Evolutionary conservation across 176 grass and related monocot genomes (phyloP).

Genomic region (Phragmites australis): DNA sequence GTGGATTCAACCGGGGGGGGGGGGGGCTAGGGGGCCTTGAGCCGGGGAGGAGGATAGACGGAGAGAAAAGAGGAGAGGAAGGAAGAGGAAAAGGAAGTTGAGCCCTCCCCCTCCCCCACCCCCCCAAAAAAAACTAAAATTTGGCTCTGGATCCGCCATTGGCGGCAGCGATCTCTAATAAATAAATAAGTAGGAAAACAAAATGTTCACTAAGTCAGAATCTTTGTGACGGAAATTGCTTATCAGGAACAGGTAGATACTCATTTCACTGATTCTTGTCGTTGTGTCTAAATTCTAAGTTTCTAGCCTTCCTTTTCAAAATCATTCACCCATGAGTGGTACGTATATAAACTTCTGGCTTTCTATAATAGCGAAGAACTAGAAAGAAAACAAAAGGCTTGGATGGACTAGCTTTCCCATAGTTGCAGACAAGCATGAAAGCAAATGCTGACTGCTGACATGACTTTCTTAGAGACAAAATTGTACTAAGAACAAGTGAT

Average conservation of each 20-base stretch:
- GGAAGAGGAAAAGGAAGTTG: too few species aligned
- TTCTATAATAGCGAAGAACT: neutral
- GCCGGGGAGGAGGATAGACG: too few species aligned
- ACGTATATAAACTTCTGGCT: neutral
- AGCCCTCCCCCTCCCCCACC: too few species aligned
- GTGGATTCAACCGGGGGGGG: too few species aligned
- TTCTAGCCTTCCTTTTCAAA: neutral
- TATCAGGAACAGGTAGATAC: neutral
- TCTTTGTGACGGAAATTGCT: slow-evolving; percentile 6
- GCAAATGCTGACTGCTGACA: neutral
- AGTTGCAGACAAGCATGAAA: slow-evolving; percentile 17
- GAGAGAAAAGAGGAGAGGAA: too few species aligned
- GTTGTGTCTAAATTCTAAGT: neutral
- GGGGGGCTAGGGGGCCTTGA: too few species aligned
- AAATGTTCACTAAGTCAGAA: neutral
- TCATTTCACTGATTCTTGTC: neutral
- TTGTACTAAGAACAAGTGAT: slow-evolving; percentile 6
- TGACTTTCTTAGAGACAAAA: slow-evolving; percentile 7
- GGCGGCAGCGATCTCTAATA: neutral
- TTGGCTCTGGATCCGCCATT: too few species aligned
- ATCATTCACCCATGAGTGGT: neutral
- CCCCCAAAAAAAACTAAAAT: too few species aligned
- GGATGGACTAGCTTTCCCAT: neutral
- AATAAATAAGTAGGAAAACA: slow-evolving; percentile 1
- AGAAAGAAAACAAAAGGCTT: neutral